These are phyloP conservation scores for Cyclocybe aegerita DNA, from an alignment of 768 basidiomycete species.

Conservation along the genomic window DNA sequence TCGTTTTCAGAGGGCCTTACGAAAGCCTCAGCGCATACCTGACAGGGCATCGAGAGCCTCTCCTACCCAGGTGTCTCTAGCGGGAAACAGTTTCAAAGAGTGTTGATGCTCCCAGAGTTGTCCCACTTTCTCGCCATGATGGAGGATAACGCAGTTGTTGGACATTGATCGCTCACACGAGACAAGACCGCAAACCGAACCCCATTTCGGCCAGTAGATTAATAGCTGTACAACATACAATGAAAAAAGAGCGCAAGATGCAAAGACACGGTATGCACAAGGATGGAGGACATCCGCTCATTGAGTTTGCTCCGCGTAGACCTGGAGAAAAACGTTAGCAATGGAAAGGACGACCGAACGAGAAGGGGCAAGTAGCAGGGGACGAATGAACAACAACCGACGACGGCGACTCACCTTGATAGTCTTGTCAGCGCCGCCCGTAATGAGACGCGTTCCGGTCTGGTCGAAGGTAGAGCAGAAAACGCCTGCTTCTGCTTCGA, in stretches of 20 bases:
- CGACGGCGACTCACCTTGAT: slow-evolving; percentile 72
- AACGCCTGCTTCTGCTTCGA: slow-evolving; percentile 95
- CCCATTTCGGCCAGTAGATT: no score
- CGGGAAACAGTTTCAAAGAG: no score
- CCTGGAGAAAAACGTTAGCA: slow-evolving; percentile 20
- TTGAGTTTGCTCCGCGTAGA: slow-evolving; percentile 73
- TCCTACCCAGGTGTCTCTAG: no score
- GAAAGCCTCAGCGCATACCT: no score
- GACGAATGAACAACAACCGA: slow-evolving; percentile 4
- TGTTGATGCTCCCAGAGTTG: no score
- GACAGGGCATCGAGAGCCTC: no score
- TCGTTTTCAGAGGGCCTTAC: no score
- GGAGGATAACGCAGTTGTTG: no score
- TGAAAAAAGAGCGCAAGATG: slow-evolving; percentile 9
- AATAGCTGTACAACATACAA: neutral
- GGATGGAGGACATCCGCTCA: slow-evolving; percentile 21
- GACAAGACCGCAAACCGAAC: no score
- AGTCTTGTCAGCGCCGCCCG: slow-evolving; percentile 98
- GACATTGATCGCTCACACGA: no score
- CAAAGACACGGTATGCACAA: slow-evolving; percentile 1
- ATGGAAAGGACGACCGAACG: neutral
- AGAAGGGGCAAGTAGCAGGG: neutral
- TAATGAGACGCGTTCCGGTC: slow-evolving; percentile 92
- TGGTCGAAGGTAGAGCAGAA: slow-evolving; percentile 97
- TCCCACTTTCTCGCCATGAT: no score